Base-by-base conservation (phyloP, 306 rosid species). In the Lupinus albus region DNA sequence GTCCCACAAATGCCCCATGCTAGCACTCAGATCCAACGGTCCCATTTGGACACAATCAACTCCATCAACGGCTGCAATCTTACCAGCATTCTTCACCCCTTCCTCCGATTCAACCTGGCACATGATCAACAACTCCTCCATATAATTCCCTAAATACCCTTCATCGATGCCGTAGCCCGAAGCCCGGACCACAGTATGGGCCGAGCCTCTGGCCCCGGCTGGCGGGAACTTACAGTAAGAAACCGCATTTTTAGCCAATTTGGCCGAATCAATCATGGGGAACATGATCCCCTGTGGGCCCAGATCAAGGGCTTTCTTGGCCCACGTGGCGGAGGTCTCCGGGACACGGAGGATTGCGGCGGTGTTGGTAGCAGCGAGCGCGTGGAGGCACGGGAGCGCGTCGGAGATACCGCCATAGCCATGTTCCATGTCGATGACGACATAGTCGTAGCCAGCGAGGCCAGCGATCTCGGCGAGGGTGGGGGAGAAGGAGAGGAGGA, bases 221-320 rank as follows among this genome's bases (percentile, higher is more conserved):
- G 91, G 95, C 1, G 88, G 95, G 74, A 78, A 90, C 11, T 79
- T 83, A 78, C 95, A 86, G 15, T 51, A 85, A 8, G 91, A 93
- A 5, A 89, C 98, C 0, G 95, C 96, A 10, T 81, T 18, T 7
- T 46, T 61, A 12, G 98, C 97, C 7, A 45, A 76, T n/a, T 78
- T 20, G 0, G 84, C 52, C 75, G 79, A 42, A n/a, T 89, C 96
- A 54, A 93, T 71, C 91, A 93, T 83, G 1, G 95, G 91, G 38
- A 92, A 86, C 95, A 91, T 91, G 39, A 91, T 76, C 1, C 97
- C 97, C 32, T 88, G 86, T 0, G 97, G 97, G 35, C 97, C 95
- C n/a, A 90, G 71, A 72, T 90, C 97, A 10, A 91, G 89, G 21
- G 95, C 91, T 8, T 88, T 92, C 60, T 89, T 92, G 21, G 92